Conservation (phyloP, 345 rosid genomes). For the Pistacia integerrima region DNA sequence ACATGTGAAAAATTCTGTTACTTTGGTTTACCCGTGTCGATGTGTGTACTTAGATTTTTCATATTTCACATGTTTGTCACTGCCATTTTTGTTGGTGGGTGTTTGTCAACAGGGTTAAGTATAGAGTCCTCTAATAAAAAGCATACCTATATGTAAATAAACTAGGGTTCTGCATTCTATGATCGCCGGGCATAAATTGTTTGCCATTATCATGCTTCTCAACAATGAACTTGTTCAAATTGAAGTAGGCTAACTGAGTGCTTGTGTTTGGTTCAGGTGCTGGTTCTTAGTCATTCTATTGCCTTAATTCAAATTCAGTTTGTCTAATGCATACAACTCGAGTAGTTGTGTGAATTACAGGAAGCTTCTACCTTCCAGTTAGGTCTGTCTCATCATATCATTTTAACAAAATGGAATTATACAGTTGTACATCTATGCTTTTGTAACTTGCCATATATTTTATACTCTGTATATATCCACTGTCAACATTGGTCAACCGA, state of each 20-base stretch:
- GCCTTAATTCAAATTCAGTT: neutral
- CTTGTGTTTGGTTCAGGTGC: neutral
- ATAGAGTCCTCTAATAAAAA: neutral
- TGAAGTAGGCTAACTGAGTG: neutral
- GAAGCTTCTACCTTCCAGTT: neutral
- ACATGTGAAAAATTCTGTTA: neutral
- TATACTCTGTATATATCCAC: neutral
- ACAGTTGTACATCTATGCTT: neutral
- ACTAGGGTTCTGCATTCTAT: too few relatives aligned
- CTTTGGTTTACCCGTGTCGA: slow-evolving; percentile 3
- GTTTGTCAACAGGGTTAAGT: neutral
- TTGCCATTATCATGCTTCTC: neutral
- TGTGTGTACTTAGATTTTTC: neutral
- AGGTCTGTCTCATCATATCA: neutral
- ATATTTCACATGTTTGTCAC: too few relatives aligned
- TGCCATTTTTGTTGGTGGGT: neutral
- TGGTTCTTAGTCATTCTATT: neutral
- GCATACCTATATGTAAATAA: neutral
- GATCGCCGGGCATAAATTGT: neutral
- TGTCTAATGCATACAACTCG: neutral
- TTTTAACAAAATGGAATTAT: slow-evolving; percentile 3
- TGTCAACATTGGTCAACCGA: neutral
- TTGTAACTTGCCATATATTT: neutral
- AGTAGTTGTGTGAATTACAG: neutral
- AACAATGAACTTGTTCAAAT: neutral